These are phyloP conservation scores for Phaeosphaeriaceae sp. DNA, from an alignment of 2,329 filamentous ascomycete species.

Conservation along the genomic window DNA sequence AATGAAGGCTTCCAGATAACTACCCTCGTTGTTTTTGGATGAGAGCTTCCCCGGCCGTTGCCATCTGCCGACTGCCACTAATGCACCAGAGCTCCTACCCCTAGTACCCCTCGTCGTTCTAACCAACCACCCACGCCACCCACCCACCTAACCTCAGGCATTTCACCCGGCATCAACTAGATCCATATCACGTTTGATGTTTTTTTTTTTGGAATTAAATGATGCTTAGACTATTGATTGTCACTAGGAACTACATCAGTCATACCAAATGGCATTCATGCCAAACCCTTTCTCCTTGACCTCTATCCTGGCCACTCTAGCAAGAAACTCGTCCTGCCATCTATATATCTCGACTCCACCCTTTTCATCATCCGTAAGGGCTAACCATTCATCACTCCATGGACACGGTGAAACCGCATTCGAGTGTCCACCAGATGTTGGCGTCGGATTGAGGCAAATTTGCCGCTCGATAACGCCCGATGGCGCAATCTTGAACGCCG, in stretches of 20 bases:
- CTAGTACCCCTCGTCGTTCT: slow-evolving; percentile 30
- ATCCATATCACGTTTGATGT: no score
- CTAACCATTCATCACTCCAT: slow-evolving; percentile 88
- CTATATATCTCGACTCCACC: slow-evolving; percentile 88
- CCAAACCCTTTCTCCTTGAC: slow-evolving; percentile 89
- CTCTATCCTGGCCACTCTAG: slow-evolving; percentile 75
- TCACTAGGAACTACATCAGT: slow-evolving; percentile 54
- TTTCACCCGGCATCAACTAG: no score
- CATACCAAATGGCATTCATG: slow-evolving; percentile 97
- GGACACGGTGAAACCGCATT: slow-evolving; percentile 86
- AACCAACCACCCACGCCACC: no score
- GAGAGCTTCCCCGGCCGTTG: slow-evolving; percentile 40
- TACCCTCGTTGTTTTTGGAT: no score
- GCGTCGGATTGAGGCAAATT: slow-evolving; percentile 81
- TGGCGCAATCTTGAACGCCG: slow-evolving; percentile 74
- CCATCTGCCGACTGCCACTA: slow-evolving; percentile 42
- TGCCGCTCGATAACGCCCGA: slow-evolving; percentile 77
- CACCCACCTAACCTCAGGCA: no score
- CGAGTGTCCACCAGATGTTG: slow-evolving; percentile 85
- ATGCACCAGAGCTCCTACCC: slow-evolving; percentile 13
- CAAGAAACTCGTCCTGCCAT: slow-evolving; percentile 82
- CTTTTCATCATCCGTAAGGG: slow-evolving; percentile 85
- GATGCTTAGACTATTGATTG: no score
- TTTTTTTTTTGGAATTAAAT: no score
- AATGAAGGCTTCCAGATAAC: no score